phyloP scores from a whole-genome alignment of 2,329 filamentous ascomycete genomes.

The Penicillium sclerotiorum region DNA sequence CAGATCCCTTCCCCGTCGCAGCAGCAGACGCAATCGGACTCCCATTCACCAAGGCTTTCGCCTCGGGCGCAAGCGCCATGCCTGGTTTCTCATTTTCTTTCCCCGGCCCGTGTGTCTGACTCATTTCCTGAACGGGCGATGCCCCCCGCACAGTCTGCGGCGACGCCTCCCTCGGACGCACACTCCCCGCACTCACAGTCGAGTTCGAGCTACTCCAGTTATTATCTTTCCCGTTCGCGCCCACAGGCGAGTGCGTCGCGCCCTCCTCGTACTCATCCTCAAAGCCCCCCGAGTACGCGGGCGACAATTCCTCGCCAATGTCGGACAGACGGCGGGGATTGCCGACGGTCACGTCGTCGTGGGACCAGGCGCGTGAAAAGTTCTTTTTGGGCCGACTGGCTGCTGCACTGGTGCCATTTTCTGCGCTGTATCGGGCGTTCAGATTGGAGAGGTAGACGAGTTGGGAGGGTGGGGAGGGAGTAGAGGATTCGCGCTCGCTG shows the following conservation, averaged over 20 bases:
- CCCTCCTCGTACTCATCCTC: conserved; percentile 12
- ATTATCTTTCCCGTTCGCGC: conserved; percentile 41
- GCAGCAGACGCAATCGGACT: conserved; percentile 39
- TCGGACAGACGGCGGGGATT: conserved; percentile 46
- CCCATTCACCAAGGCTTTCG: conserved; percentile 1
- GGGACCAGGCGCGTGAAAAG: conserved; percentile 39
- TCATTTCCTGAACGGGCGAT: conserved; percentile 8
- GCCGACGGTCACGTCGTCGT: conserved; percentile 38
- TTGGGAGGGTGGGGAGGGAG: conserved; percentile 56
- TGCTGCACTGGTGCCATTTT: conserved; percentile 9
- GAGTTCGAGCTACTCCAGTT: conserved; percentile 42
- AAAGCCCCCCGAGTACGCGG: conserved; percentile 25
- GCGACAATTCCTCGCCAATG: conserved; percentile 47
- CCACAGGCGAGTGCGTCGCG: conserved; percentile 1
- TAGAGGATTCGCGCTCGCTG: conserved; percentile 51
- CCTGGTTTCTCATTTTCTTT: conserved; percentile 3
- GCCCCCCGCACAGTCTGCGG: conserved; percentile 10
- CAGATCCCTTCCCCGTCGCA: conserved; percentile 46
- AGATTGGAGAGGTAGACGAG: conserved; percentile 50
- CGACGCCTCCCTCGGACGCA: conserved; percentile 20
- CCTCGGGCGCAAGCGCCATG: conserved; percentile 7
- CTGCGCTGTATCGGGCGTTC: conserved; percentile 37
- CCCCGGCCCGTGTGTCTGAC: conserved; percentile 6
- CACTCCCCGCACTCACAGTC: conserved; percentile 36
- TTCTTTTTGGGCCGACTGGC: conserved; percentile 29